Conservation (phyloP, 75 land plant genomes). For the Larix kaempferi region DNA sequence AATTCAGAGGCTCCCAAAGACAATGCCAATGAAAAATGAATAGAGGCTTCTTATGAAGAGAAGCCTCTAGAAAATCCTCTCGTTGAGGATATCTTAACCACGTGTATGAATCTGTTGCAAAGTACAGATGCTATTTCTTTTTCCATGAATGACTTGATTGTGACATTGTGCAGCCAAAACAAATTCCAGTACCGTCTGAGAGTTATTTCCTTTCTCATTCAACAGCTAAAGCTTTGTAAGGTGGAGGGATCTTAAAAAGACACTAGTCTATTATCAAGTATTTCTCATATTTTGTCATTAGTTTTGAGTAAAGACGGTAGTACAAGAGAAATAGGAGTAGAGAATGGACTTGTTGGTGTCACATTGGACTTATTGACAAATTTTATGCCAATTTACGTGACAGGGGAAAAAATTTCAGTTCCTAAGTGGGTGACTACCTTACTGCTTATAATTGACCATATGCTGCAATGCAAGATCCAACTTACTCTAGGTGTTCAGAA, state of each 20-base stretch:
- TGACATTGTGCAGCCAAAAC: conserved; percentile 74
- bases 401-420: conserved; percentile 22
- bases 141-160: conserved; percentile 79
- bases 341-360: conserved; percentile 52
- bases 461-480: conserved; percentile 72
- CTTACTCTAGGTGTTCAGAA: conserved; percentile 27
- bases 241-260: conserved; percentile 51
- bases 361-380: conserved; percentile 52
- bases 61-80: conserved; percentile 52
- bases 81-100: conserved; percentile 74
- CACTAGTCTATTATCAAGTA: conserved; percentile 46
- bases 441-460: conserved; percentile 65
- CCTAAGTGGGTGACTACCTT: conserved; percentile 74
- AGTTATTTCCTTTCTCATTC: conserved; percentile 61
- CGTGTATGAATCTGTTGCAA: conserved; percentile 69
- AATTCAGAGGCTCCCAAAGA: conserved; percentile 58
- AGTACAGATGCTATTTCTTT: conserved; percentile 72
- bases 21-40: conserved; percentile 37
- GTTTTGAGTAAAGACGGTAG: conserved; percentile 76
- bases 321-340: conserved; percentile 74
- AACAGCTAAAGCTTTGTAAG: conserved; percentile 64
- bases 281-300: conserved; percentile 82
- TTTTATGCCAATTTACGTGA: conserved; percentile 24
- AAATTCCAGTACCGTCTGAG: conserved; percentile 76
- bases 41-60: conserved; percentile 45